Percentiles rank a stretch among this genome's conserved stretches.
Conservation (phyloP, 352 stramenopile genomes). For the Phytophthora meadii region DNA sequence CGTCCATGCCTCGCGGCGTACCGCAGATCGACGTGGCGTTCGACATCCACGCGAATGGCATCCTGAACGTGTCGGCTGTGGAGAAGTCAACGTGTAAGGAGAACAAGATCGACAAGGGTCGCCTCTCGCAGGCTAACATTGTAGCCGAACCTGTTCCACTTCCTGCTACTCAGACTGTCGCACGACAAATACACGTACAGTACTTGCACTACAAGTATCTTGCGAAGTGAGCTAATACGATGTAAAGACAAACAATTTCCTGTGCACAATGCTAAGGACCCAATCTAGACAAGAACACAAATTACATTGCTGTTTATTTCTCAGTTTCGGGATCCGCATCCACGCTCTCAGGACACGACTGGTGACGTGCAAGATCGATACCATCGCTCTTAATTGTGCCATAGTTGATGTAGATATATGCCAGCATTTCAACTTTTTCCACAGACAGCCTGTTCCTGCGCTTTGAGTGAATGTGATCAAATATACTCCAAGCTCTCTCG, state of each 20-base stretch:
- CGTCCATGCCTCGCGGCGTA: conserved; percentile 86
- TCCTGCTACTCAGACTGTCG: too few relatives aligned
- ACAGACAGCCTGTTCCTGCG: conserved; percentile 10
- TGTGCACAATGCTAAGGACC: too few relatives aligned
- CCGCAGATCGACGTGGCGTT: conserved; percentile 91
- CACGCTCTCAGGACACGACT: conserved; percentile 6
- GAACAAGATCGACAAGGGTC: conserved; percentile 21
- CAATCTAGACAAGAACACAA: too few relatives aligned
- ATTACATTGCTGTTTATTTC: too few relatives aligned
- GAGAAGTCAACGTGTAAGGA: conserved; percentile 96
- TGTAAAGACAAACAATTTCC: too few relatives aligned
- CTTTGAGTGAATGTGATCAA: conserved; percentile 24
- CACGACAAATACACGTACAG: too few relatives aligned
- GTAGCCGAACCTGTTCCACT: too few relatives aligned
- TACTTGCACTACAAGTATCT: too few relatives aligned
- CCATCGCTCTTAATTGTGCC: conserved; percentile 1
- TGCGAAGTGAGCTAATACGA: too few relatives aligned
- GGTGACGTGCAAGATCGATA: conserved; percentile 12
- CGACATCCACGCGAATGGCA: conserved; percentile 89
- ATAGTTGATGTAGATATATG: conserved; percentile 17
- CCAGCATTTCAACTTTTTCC: conserved; percentile 15
- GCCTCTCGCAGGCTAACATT: too few relatives aligned
- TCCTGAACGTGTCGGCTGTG: conserved; percentile 93
- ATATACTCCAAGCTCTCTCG: conserved; percentile 11
- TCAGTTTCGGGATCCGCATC: neutral